Evolutionary conservation across 2,329 filamentous ascomycete species (phyloP), one percentile per base, ranked within the genome.

Genomic region (Aschersonia sp.): DNA sequence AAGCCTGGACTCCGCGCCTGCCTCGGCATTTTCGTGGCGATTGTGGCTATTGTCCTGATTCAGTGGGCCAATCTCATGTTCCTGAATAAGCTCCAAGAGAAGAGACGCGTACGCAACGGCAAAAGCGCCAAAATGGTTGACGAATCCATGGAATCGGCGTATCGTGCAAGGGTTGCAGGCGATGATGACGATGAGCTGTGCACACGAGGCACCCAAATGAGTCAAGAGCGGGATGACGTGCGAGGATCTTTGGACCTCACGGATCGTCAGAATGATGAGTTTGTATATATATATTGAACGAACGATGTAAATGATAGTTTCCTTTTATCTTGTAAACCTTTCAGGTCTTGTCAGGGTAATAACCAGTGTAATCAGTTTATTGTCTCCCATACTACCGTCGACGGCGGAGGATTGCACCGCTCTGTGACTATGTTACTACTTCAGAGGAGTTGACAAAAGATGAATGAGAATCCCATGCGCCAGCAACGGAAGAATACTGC

Each of bases 261-360:
- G 1, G 81, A 85, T 59, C 62, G 73, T 28, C 65, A 79, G 64
- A 85, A 84, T 54, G 78, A 85, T 49, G 79, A 84, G 55, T 84
- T 84, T 62, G 71, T 82, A 12, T 82, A 78, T 60, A 70, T 80
- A 44, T 79, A 79, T 54, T 42, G n/a, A 20, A n/a, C 9, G 9
- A 6, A 42, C 20, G 40, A 10, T 30, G 43, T 30, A 9, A 7
- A 9, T 44, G 9, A 2, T 3, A n/a, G 30, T 30, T 44, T 30
- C 28, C 3, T 44, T 44, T 9, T 28, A 6, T 42, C 4, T 42
- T 10, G 2, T 42, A 9, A 42, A 38, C 2, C 7, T 38, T 38
- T 38, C 12, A 12, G 35, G 35, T 7, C 7, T 38, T 38, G 35
- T 20, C 20, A 20, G 20, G 20, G 20, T 20, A 20, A 20, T 20